These are phyloP conservation scores for Mortierella sp. DNA, from an alignment of 371 early-diverging fungal genomes.

Conservation along the genomic window DNA sequence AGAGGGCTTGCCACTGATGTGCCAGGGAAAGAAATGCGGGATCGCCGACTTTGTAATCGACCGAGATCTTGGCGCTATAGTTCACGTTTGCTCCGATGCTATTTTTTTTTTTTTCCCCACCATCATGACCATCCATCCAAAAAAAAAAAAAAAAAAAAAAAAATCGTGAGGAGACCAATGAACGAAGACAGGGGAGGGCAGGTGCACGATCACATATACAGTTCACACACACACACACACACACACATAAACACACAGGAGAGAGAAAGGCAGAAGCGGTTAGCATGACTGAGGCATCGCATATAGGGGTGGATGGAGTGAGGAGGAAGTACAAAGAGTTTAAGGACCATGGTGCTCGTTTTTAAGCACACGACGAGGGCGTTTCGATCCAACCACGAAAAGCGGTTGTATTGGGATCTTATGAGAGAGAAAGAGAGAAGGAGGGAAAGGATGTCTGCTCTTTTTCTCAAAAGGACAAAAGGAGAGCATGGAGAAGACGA, in stretches of 20 bases:
- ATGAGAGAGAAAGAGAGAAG: slow-evolving; percentile 2
- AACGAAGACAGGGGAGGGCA: neutral
- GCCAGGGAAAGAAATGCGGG: slow-evolving; percentile 28
- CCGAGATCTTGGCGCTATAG: slow-evolving; percentile 38
- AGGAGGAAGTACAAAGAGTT: too few species aligned
- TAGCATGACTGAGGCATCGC: too few species aligned
- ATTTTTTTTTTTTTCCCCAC: neutral
- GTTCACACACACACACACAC: neutral
- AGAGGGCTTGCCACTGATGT: slow-evolving; percentile 29
- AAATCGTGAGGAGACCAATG: too few species aligned
- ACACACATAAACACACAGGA: neutral
- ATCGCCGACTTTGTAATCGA: slow-evolving; percentile 40
- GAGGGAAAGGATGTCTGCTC: neutral
- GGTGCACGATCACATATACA: neutral
- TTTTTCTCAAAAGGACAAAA: neutral
- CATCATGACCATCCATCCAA: neutral
- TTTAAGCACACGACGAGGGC: too few species aligned
- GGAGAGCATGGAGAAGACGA: neutral
- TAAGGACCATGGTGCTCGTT: too few species aligned
- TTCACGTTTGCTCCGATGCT: slow-evolving; percentile 47
- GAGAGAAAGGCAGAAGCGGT: neutral
- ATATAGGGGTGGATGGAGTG: too few species aligned
- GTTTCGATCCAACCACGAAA: too few species aligned
- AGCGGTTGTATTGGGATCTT: too few species aligned
- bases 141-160: neutral